Evolutionary conservation across 2,329 filamentous ascomycete species (phyloP).

Genomic region (Pseudofabraea citricarpa): DNA sequence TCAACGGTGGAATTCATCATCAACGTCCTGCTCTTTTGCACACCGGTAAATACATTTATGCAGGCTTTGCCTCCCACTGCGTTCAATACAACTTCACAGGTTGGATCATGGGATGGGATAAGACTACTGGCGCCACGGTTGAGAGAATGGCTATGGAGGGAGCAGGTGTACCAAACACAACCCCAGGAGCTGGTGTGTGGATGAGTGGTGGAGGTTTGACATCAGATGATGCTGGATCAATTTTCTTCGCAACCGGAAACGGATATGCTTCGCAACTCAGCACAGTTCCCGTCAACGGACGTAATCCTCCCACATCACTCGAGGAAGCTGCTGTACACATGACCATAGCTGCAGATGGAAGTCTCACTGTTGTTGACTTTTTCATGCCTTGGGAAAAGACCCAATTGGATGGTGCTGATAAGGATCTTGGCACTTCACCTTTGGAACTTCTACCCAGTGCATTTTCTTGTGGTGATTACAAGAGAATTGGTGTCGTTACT

Average conservation of each 20-base stretch:
- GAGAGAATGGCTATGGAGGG: constrained; percentile 40
- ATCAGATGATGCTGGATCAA: constrained; percentile 39
- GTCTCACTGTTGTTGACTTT: constrained; percentile 39
- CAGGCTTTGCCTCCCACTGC: constrained; percentile 45
- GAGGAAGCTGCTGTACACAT: constrained; percentile 46
- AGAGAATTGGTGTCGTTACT: constrained; percentile 43
- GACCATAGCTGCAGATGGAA: constrained; percentile 39
- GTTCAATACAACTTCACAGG: constrained; percentile 47
- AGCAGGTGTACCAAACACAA: constrained; percentile 33
- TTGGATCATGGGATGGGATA: constrained; percentile 43
- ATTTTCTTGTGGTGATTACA: constrained; percentile 38
- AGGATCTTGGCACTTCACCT: constrained; percentile 42
- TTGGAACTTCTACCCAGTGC: constrained; percentile 37
- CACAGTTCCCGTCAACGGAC: constrained; percentile 37
- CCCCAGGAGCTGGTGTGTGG: constrained; percentile 40
- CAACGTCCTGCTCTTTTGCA: constrained; percentile 42
- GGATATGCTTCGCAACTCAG: constrained; percentile 42
- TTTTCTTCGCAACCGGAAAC: constrained; percentile 44
- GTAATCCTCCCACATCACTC: constrained; percentile 38
- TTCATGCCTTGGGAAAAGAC: constrained; percentile 47
- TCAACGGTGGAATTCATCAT: constrained; percentile 42
- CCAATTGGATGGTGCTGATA: constrained; percentile 43
- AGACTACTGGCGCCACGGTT: constrained; percentile 37
- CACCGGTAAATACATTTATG: constrained; percentile 41
- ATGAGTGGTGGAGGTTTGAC: constrained; percentile 44